Conservation (phyloP, 768 basidiomycete species). For the Pisolithus marmoratus region DNA sequence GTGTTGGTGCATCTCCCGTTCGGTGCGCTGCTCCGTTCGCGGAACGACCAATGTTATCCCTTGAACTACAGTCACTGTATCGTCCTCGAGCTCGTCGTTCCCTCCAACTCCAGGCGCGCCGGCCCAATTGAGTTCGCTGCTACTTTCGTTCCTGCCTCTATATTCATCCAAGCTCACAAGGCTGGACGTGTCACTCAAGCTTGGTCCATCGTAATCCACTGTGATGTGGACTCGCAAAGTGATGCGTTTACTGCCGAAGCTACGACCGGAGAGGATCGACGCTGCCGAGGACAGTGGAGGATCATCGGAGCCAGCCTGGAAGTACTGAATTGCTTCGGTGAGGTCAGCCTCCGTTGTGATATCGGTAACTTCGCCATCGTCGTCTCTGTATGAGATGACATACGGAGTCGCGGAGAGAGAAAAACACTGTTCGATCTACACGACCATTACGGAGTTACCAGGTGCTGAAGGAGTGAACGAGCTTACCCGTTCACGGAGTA, state of each 20-base stretch:
- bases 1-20: background rate
- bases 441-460: background rate
- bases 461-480: background rate
- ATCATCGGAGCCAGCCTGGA: constrained; percentile 71
- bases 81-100: constrained; percentile 53
- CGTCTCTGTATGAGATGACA: constrained; percentile 78
- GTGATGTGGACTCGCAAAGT: constrained; percentile 70
- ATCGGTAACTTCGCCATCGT: constrained; percentile 73
- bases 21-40: constrained; percentile 2
- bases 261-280: constrained; percentile 63
- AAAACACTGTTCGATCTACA: constrained; percentile 82
- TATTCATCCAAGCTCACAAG: constrained; percentile 75
- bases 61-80: constrained; percentile 74
- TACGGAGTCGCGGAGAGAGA: constrained; percentile 66
- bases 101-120: constrained; percentile 42
- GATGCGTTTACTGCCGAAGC: constrained; percentile 64
- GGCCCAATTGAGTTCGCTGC: constrained; percentile 37
- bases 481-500: constrained; percentile 67
- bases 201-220: constrained; percentile 89
- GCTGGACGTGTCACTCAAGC: constrained; percentile 84
- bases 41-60: constrained; percentile 38
- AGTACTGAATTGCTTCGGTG: constrained; percentile 84
- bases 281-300: constrained; percentile 63
- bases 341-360: constrained; percentile 71
- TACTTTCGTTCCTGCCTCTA: constrained; percentile 52